Conservation (phyloP, 2,329 filamentous ascomycete species). For the Pseudofabraea citricarpa region DNA sequence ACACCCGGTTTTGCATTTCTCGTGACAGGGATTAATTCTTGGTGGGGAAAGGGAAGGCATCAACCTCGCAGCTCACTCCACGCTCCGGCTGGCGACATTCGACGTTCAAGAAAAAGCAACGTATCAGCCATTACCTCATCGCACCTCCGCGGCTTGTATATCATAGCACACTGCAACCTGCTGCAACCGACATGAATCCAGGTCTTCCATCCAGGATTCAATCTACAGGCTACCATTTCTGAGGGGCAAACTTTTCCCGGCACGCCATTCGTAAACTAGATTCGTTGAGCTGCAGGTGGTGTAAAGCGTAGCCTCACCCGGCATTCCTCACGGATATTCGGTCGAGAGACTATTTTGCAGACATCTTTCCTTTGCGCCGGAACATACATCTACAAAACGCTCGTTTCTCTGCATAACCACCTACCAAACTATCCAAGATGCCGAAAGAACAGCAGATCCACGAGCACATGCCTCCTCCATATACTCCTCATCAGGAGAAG, state of each 20-base stretch:
- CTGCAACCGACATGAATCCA: neutral
- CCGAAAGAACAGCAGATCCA: conserved; percentile 15
- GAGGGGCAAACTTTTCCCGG: too few species aligned
- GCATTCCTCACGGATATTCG: conserved; percentile 1
- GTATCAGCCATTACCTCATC: neutral
- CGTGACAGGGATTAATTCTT: conserved; percentile 2
- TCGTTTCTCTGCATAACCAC: too few species aligned
- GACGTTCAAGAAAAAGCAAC: neutral
- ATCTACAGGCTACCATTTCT: neutral
- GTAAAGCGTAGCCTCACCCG: neutral
- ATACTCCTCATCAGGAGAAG: conserved; percentile 43
- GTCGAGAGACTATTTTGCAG: neutral
- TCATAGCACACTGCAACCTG: neutral
- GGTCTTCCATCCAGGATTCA: neutral
- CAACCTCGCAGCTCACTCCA: conserved; percentile 1
- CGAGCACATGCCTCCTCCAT: conserved; percentile 14
- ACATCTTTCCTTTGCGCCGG: neutral
- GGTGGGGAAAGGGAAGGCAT: conserved; percentile 2
- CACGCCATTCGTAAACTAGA: neutral
- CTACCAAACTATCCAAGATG: too few species aligned
- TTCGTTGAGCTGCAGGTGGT: conserved; percentile 3
- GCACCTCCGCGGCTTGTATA: neutral
- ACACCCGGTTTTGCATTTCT: too few species aligned
- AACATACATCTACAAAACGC: too few species aligned
- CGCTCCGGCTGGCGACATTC: neutral